Evolutionary conservation across 768 basidiomycete species (phyloP).

Genomic region (Lactarius trivialis): DNA sequence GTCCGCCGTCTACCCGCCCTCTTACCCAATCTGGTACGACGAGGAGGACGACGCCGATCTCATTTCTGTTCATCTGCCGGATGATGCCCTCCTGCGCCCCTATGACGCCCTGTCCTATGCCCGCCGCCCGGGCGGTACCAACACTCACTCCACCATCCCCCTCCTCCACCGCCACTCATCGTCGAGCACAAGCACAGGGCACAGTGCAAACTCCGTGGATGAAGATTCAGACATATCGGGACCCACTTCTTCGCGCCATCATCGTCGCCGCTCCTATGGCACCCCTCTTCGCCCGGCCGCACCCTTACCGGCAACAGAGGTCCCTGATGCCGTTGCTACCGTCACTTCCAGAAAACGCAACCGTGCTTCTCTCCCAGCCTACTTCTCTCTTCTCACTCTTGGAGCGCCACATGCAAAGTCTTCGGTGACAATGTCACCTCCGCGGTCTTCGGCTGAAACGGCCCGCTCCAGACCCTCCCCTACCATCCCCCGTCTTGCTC

Average conservation of each 20-base stretch:
- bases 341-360: slow-evolving; percentile 15
- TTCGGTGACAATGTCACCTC: slow-evolving; percentile 17
- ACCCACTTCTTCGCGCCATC: slow-evolving; percentile 10
- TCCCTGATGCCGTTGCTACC: slow-evolving; percentile 8
- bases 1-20: slow-evolving; percentile 2
- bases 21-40: slow-evolving; percentile 21
- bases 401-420: slow-evolving; percentile 17
- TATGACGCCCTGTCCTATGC: slow-evolving; percentile 21
- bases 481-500: slow-evolving; percentile 16
- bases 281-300: slow-evolving; percentile 4
- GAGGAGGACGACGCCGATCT: slow-evolving; percentile 18
- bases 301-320: neutral
- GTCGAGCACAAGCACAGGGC: slow-evolving; percentile 7
- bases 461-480: slow-evolving; percentile 16
- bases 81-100: slow-evolving; percentile 1
- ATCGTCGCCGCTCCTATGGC: slow-evolving; percentile 14
- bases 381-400: slow-evolving; percentile 25
- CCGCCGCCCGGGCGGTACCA: slow-evolving; percentile 24
- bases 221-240: slow-evolving; percentile 13
- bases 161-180: slow-evolving; percentile 21
- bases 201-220: slow-evolving; percentile 14
- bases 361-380: slow-evolving; percentile 25
- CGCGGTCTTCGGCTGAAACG: slow-evolving; percentile 19
- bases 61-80: slow-evolving; percentile 2
- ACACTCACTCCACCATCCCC: slow-evolving; percentile 24